Evolutionary conservation across 1,284 basidiomycete species (phyloP).

Genomic region (Puccinia coronata): DNA sequence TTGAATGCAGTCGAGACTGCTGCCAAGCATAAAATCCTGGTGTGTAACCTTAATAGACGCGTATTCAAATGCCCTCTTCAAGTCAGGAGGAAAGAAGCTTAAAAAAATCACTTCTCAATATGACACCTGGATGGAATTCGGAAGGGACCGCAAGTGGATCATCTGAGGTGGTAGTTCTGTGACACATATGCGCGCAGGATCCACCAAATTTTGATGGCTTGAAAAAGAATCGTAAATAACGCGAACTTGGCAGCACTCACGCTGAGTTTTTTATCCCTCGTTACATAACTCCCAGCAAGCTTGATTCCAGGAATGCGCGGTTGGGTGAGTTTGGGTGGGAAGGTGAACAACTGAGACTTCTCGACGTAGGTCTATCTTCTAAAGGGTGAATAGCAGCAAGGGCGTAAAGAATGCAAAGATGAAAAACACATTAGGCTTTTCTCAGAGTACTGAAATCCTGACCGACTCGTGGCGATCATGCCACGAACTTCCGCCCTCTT

Average conservation of each 20-base stretch:
- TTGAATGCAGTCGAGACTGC: neutral
- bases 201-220: neutral
- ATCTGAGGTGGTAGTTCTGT: neutral
- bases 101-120: neutral
- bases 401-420: too few relatives aligned
- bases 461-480: too few relatives aligned
- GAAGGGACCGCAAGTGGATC: neutral
- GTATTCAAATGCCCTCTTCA: neutral
- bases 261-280: neutral
- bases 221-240: neutral
- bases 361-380: too few relatives aligned
- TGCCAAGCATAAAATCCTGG: neutral
- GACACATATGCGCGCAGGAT: neutral
- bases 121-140: neutral
- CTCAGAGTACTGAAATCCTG: too few relatives aligned
- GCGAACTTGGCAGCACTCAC: conserved; percentile 1
- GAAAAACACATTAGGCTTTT: too few relatives aligned
- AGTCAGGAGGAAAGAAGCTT: neutral
- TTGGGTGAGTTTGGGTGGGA: too few relatives aligned
- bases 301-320: neutral
- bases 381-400: too few relatives aligned
- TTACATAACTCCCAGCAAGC: too few relatives aligned
- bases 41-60: neutral
- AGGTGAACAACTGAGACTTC: too few relatives aligned
- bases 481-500: too few relatives aligned